These are phyloP conservation scores for Chamaecyparis obtusa DNA, from an alignment of 75 land plant species.

Conservation along the genomic window DNA sequence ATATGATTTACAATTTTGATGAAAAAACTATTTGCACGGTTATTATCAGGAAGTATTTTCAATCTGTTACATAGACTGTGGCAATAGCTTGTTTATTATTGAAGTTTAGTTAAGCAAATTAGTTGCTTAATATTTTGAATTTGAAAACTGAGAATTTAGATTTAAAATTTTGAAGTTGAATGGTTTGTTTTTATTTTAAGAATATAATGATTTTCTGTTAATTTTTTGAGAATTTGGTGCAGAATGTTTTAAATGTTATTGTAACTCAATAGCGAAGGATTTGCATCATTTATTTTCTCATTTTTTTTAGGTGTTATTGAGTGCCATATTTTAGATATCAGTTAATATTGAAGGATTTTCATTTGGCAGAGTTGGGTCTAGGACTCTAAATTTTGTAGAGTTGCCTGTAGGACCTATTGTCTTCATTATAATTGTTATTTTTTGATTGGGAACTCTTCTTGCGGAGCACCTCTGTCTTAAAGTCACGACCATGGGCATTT, in stretches of 20 bases:
- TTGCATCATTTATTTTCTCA: not conserved
- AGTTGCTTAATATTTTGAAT: not conserved
- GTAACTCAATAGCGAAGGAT: not conserved
- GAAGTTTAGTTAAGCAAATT: too few relatives aligned
- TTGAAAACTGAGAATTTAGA: not conserved
- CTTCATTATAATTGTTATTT: not conserved
- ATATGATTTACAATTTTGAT: not conserved
- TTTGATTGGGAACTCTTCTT: too few relatives aligned
- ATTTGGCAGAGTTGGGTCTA: not conserved
- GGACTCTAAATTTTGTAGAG: not conserved
- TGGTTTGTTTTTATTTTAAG: not conserved
- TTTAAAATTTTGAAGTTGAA: not conserved
- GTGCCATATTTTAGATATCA: not conserved
- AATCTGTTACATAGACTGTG: too few relatives aligned
- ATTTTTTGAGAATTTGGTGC: not conserved
- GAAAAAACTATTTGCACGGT: too few relatives aligned
- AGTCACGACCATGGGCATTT: too few relatives aligned
- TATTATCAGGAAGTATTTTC: too few relatives aligned
- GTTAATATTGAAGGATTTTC: not conserved
- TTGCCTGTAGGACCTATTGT: not conserved
- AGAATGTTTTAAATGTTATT: not conserved
- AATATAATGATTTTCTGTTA: not conserved
- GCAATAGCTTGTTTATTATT: too few relatives aligned
- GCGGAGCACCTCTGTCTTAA: too few relatives aligned
- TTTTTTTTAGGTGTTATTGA: not conserved